These are phyloP conservation scores for Ambrosia trifida DNA, from an alignment of 129 eudicot genomes.

Conservation along the genomic window DNA sequence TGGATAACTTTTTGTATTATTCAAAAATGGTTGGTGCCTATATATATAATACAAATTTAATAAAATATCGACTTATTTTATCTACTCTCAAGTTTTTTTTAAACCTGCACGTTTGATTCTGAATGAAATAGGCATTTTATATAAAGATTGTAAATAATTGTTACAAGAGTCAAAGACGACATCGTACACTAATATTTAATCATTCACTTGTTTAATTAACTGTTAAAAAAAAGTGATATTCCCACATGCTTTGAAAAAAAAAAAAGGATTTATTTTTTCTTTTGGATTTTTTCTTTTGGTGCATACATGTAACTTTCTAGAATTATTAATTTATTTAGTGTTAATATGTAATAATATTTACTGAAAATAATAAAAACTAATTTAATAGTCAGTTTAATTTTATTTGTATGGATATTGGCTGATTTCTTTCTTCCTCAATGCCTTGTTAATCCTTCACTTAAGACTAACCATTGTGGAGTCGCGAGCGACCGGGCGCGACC, in stretches of 20 bases:
- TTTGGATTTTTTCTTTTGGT: neutral
- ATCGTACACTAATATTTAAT: neutral
- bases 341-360: neutral
- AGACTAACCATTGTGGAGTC: too few relatives aligned
- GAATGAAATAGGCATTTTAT: neutral
- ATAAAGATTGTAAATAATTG: slow-evolving; percentile 4
- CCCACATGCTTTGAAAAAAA: neutral
- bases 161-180: neutral
- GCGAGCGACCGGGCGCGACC: too few relatives aligned
- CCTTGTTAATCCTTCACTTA: too few relatives aligned
- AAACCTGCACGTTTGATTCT: neutral
- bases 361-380: neutral
- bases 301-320: neutral
- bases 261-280: neutral
- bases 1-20: neutral
- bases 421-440: too few relatives aligned
- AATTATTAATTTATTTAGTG: neutral
- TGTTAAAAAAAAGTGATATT: neutral
- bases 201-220: neutral
- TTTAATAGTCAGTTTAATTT: neutral
- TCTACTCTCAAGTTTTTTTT: neutral
- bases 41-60: neutral
- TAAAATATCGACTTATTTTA: neutral
- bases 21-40: slow-evolving; percentile 23
- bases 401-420: neutral